Conservation (phyloP, 257 asterid genomes). For the Fraxinus cuspidata region DNA sequence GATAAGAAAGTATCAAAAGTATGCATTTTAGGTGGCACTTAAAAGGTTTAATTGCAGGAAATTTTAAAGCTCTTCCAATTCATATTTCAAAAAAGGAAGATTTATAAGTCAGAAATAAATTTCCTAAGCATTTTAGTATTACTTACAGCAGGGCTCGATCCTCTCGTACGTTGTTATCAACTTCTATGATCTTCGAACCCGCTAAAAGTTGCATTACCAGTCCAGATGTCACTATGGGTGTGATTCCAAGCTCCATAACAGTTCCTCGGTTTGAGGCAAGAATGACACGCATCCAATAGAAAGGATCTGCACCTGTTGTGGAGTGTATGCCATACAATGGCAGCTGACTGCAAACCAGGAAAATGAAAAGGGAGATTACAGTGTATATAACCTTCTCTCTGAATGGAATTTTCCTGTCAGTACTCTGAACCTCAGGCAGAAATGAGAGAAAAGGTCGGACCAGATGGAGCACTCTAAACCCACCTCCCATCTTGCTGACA, state of each 20-base stretch:
- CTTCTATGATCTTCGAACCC: constrained; percentile 81
- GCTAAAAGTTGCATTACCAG: constrained; percentile 84
- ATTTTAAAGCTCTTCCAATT: neutral
- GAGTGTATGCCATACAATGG: constrained; percentile 90
- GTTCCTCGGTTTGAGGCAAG: constrained; percentile 93
- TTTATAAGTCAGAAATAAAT: neutral
- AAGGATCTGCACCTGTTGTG: constrained; percentile 88
- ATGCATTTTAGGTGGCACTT: neutral
- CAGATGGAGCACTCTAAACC: constrained; percentile 79
- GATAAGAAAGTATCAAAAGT: neutral
- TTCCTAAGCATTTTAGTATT: neutral
- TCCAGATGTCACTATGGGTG: constrained; percentile 87
- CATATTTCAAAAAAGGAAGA: neutral
- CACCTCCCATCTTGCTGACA: constrained; percentile 69
- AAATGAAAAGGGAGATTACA: constrained; percentile 74
- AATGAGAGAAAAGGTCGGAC: constrained; percentile 82
- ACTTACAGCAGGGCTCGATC: constrained; percentile 88
- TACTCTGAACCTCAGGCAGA: constrained; percentile 82
- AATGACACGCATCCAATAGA: constrained; percentile 92
- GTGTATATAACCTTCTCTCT: constrained; percentile 88
- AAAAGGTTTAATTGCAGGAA: neutral
- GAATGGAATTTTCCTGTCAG: constrained; percentile 80
- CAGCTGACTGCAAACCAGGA: constrained; percentile 84
- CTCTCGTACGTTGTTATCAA: constrained; percentile 82
- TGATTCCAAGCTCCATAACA: constrained; percentile 88